A percentile compares a stretch with the other conserved stretches of the same genome.
phyloP scores from a whole-genome alignment of 305 asterid species.

The Fraxinus sp. region DNA sequence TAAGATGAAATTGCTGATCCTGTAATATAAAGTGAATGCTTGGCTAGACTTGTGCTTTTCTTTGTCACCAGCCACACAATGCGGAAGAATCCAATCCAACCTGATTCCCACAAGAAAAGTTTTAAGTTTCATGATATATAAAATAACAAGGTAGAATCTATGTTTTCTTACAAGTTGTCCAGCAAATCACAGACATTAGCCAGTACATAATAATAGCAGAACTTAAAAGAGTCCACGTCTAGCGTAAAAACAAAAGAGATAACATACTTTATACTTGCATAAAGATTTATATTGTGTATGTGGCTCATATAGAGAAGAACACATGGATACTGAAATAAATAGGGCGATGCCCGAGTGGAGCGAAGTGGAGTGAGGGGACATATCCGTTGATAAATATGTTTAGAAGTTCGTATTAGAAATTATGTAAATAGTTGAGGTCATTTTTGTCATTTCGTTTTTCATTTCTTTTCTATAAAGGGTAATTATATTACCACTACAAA shows the following conservation, averaged over 20 bases:
- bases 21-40: slow-evolving; percentile 41
- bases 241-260: background rate
- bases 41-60: slow-evolving; percentile 50
- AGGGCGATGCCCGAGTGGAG: too few relatives aligned
- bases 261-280: background rate
- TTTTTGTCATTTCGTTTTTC: too few relatives aligned
- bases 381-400: too few relatives aligned
- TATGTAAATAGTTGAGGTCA: too few relatives aligned
- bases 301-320: too few relatives aligned
- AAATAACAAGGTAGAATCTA: background rate
- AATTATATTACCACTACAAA: too few relatives aligned
- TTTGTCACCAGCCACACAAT: slow-evolving; percentile 48
- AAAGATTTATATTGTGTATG: too few relatives aligned
- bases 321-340: too few relatives aligned
- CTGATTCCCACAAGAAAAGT: slow-evolving; percentile 32
- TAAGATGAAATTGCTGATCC: slow-evolving; percentile 63
- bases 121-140: background rate
- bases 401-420: background rate
- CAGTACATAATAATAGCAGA: background rate
- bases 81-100: slow-evolving; percentile 76
- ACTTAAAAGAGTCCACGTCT: background rate
- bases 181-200: background rate
- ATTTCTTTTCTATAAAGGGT: too few relatives aligned
- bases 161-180: background rate
- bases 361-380: background rate